Evolutionary conservation across 768 basidiomycete genomes (phyloP).

Genomic region (Rickenella mellea): DNA sequence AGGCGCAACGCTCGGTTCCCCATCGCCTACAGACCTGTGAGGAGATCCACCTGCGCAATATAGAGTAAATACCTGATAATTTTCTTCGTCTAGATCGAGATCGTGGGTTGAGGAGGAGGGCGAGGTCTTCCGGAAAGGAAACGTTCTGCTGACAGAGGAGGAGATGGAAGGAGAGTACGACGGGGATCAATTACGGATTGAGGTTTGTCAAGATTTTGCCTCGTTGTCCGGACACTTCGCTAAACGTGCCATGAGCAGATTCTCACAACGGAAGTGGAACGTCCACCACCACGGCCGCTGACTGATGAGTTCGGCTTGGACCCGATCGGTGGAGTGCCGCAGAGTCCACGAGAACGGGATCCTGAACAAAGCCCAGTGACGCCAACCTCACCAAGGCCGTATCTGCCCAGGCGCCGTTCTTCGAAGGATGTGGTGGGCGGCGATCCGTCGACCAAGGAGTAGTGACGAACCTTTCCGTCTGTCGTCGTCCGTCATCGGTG

Average conservation of each 20-base stretch:
- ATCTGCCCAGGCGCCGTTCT: background rate
- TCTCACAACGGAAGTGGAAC: constrained; percentile 78
- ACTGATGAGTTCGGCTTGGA: constrained; percentile 37
- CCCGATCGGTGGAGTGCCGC: constrained; percentile 6
- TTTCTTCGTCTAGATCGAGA: constrained; percentile 40
- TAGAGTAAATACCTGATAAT: background rate
- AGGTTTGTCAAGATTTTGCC: constrained; percentile 34
- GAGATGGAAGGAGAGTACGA: constrained; percentile 88
- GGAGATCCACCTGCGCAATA: constrained; percentile 11
- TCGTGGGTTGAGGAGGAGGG: constrained; percentile 91
- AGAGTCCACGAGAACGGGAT: background rate
- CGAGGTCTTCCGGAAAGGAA: constrained; percentile 90
- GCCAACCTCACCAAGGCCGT: background rate
- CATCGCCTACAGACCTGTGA: constrained; percentile 40
- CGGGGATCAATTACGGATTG: constrained; percentile 79
- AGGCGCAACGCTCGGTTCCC: constrained; percentile 11
- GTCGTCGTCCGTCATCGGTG: too few relatives aligned
- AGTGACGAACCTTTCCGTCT: too few relatives aligned
- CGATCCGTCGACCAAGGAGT: too few relatives aligned
- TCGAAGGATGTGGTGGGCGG: too few relatives aligned
- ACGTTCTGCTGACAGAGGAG: constrained; percentile 66
- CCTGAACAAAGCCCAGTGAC: background rate
- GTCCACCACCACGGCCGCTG: constrained; percentile 68
- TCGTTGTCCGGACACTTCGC: background rate
- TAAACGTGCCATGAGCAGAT: constrained; percentile 33